Evolutionary conservation across 2,329 filamentous ascomycete genomes (phyloP).

Genomic region (Scedosporium apiospermum): DNA sequence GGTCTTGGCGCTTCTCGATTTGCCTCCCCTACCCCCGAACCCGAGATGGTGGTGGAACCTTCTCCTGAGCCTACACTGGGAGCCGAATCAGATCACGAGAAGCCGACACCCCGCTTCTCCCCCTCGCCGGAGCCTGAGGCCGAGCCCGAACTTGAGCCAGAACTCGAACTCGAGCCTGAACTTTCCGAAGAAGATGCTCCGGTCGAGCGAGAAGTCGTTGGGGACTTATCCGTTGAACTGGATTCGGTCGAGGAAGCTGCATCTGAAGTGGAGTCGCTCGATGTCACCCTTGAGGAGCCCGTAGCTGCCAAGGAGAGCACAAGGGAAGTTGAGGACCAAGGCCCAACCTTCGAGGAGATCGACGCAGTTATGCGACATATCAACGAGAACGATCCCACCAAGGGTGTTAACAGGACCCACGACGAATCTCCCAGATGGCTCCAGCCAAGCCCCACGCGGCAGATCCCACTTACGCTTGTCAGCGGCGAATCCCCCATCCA

Average conservation of each 20-base stretch:
- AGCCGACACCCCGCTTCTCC: neutral
- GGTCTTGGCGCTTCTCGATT: slow-evolving; percentile 39
- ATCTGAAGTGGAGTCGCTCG: slow-evolving; percentile 10
- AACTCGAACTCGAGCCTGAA: slow-evolving; percentile 11
- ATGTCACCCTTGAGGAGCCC: slow-evolving; percentile 13
- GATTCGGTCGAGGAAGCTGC: slow-evolving; percentile 6
- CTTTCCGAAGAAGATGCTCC: neutral
- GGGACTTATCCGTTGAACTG: slow-evolving; percentile 5
- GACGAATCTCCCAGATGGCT: slow-evolving; percentile 35
- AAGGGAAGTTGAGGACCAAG: slow-evolving; percentile 12
- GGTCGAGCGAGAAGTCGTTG: neutral
- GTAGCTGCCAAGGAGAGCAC: slow-evolving; percentile 14
- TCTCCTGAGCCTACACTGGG: slow-evolving; percentile 1
- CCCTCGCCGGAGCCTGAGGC: too few relatives aligned
- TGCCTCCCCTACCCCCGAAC: slow-evolving; percentile 23
- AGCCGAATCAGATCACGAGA: slow-evolving; percentile 15
- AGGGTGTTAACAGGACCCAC: slow-evolving; percentile 59
- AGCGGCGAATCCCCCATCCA: slow-evolving; percentile 20
- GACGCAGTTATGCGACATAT: slow-evolving; percentile 88
- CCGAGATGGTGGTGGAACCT: slow-evolving; percentile 1
- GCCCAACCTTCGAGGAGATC: slow-evolving; percentile 68
- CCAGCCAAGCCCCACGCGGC: slow-evolving; percentile 30
- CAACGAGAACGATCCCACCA: slow-evolving; percentile 61
- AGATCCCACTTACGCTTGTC: slow-evolving; percentile 16
- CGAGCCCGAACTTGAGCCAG: slow-evolving; percentile 11